Evolutionary conservation across 768 basidiomycete genomes (phyloP), one percentile per base, ranked within the genome.

Genomic region (Auricularia sp.): DNA sequence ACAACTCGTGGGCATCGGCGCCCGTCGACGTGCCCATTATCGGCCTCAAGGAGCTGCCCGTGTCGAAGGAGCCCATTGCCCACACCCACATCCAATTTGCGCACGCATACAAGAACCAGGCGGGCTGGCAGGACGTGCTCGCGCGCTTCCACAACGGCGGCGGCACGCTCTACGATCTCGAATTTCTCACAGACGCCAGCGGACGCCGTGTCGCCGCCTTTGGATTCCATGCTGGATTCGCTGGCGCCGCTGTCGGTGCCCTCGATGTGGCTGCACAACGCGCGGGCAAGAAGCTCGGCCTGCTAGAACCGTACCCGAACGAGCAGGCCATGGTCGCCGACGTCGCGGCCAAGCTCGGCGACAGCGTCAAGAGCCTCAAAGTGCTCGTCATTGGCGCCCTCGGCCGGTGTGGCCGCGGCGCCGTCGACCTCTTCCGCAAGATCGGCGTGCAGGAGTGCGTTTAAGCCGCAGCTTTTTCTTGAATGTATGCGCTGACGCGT

Each of bases 71-170:
- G 39, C 90, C 96, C 23, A 79, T 99, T 18, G 86, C 84, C 7
- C 97, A 99, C 76, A 93, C 91, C 2, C 97, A 99, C 76, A 93
- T 99, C 72, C 93, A 97, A 71, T 99, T 98, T 70, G 95, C 94
- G 3, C 97, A 98, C 74, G 97, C 95, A 76, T 98, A 91, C 83
- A 99, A 99, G 77, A 78, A 84, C 53, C 97, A 99, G 74, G 92
- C 82, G 1, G 97, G 97, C 23, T 99, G 97, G 96, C 81, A 84
- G 8, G 79, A 84, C 54, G 84, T 98, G 36, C 85, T 99, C 35
- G 80, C 85, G 36, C 89, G 97, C 23, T 99, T 98, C 80, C 78
- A 83, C 73, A 80, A 81, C 61, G 97, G 95, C 14, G 80, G 81
- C 23, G 96, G 94, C 36, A 87, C 85, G 12, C 79, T 98, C 29